Evolutionary conservation across 257 asterid genomes (phyloP).

Genomic region (Jaltomata sinuosa): DNA sequence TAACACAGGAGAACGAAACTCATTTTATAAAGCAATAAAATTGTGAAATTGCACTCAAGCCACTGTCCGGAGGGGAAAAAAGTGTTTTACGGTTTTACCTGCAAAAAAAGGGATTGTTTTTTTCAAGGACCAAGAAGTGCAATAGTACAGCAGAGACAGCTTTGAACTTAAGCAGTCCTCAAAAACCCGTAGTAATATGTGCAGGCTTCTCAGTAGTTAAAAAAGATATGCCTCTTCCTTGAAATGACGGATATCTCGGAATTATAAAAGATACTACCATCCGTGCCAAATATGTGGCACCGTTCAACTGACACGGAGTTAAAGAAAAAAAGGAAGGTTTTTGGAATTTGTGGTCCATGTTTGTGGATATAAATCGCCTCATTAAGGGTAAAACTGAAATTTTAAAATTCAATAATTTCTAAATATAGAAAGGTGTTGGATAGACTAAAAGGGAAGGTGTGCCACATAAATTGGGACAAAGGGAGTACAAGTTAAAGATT

Average conservation of each 20-base stretch:
- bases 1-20: background rate
- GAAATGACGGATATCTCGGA: background rate
- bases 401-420: background rate
- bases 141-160: background rate
- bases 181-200: background rate
- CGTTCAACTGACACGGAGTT: too few relatives aligned
- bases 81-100: too few relatives aligned
- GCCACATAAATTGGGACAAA: background rate
- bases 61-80: too few relatives aligned
- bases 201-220: background rate
- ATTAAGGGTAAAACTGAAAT: background rate
- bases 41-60: background rate
- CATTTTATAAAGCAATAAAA: background rate
- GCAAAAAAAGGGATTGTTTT: background rate
- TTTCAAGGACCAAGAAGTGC: background rate
- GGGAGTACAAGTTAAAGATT: background rate
- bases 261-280: background rate
- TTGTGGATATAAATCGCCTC: background rate
- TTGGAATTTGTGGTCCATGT: background rate
- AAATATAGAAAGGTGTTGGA: background rate
- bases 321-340: background rate
- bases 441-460: background rate
- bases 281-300: background rate
- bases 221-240: background rate
- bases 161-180: background rate